Evolutionary conservation across 495 filamentous ascomycete genomes (phyloP), one percentile per base, ranked within the genome.

Genomic region (Wilcoxina mikolae): DNA sequence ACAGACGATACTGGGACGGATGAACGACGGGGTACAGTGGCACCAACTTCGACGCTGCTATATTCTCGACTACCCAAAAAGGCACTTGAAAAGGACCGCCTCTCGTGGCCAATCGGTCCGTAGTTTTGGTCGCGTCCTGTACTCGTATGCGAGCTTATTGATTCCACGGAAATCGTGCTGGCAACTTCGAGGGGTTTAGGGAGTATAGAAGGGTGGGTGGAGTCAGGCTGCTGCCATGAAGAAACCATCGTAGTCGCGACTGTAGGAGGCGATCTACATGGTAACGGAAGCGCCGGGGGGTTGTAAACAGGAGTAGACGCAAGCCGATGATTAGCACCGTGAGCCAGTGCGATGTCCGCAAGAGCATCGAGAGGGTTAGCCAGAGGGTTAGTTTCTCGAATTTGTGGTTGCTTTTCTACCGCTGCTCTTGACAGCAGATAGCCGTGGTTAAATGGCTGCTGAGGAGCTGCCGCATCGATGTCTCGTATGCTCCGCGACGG

Each of bases 281-380:
- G 39, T 43, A 43, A 10, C 39, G 17, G 17, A 9, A 43, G 39
- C 20, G 39, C 10, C 39, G 39, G 39, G 17, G 39, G 39, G 17
- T 43, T 43, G 39, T 43, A 43, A 12, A 18, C 4, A 18, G 39
- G 39, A 18, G 10, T 18, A 9, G 39, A 20, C 17, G 46, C 15
- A 15, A 49, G 3, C 2, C 27, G 46, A 28, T 25, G 46, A 28
- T 25, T 20, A 29, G 46, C 46, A n/a, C 46, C 46, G 24, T 49
- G 46, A 2, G 29, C 15, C 15, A 49, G 27, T 15, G 46, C 46
- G 46, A 49, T 49, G 46, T 49, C 46, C 23, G 46, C 46, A 15
- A 49, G 25, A 49, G 46, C 27, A 49, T 49, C 46, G 46, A 49
- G 46, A 25, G 46, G 46, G 25, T 49, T 49, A 7, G 12, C 20